These are phyloP conservation scores for Capsella bursapastoris DNA, from an alignment of 345 rosid species.

Conservation along the genomic window DNA sequence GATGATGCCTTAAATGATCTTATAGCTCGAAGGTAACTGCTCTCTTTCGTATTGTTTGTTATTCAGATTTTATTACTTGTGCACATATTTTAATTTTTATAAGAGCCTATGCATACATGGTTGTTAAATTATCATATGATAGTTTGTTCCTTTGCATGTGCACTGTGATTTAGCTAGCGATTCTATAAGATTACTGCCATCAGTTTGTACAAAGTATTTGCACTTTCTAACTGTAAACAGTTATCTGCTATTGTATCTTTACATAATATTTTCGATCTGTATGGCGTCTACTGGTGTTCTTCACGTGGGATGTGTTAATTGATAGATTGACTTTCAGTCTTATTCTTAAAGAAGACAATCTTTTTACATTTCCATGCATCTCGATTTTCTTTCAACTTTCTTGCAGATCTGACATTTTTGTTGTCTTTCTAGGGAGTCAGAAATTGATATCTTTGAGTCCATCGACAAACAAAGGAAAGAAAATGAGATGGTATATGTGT, in stretches of 20 bases:
- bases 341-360: background rate
- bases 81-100: constrained; percentile 4
- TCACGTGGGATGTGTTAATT: background rate
- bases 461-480: constrained; percentile 75
- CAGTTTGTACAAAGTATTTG: background rate
- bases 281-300: background rate
- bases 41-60: constrained; percentile 8
- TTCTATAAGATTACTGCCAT: background rate
- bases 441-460: constrained; percentile 90
- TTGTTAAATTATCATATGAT: background rate
- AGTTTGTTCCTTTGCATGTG: constrained; percentile 14
- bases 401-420: constrained; percentile 21
- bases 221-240: background rate
- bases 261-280: background rate
- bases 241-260: background rate
- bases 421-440: constrained; percentile 68
- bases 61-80: constrained; percentile 1
- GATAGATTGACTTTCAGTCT: background rate
- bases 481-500: constrained; percentile 66
- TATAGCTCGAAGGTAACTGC: constrained; percentile 81
- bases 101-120: constrained; percentile 13
- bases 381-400: constrained; percentile 11
- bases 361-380: constrained; percentile 18
- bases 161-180: background rate
- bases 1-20: constrained; percentile 85